These are phyloP conservation scores for Panicum virgatum DNA, from an alignment of 202 grass and related monocot species.

Conservation along the genomic window DNA sequence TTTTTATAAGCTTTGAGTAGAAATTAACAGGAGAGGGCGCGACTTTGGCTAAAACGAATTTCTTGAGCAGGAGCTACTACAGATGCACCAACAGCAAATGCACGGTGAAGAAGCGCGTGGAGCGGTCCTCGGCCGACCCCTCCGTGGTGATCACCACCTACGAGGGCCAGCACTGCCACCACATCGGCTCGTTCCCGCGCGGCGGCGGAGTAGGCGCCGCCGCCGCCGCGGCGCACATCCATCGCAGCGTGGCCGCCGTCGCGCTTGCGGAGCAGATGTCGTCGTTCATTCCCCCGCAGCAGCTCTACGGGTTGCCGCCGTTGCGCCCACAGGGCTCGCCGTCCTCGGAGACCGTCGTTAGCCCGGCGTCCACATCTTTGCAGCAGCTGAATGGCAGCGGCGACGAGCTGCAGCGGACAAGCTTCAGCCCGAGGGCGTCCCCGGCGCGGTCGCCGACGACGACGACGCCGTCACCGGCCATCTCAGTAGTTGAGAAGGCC, in stretches of 20 bases:
- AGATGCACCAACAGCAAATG: conserved; percentile 88
- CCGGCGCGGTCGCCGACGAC: neutral
- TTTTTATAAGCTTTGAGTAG: neutral
- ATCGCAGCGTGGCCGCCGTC: conserved; percentile 42
- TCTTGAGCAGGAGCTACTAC: conserved; percentile 81
- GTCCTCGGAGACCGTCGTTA: conserved; percentile 13
- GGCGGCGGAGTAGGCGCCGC: neutral
- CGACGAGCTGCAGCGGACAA: neutral
- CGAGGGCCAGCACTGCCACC: conserved; percentile 92
- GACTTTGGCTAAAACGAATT: neutral
- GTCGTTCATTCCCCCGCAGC: conserved; percentile 41
- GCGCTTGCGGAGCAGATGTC: conserved; percentile 57
- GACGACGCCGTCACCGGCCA: conserved; percentile 5
- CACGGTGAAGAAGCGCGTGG: conserved; percentile 90
- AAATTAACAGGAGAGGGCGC: neutral
- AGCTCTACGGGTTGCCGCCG: conserved; percentile 32
- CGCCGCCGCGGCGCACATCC: conserved; percentile 32
- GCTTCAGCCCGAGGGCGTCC: neutral
- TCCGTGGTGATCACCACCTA: conserved; percentile 91
- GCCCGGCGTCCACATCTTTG: conserved; percentile 1
- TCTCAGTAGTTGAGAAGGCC: conserved; percentile 37
- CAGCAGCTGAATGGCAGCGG: conserved; percentile 14
- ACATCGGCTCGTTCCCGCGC: conserved; percentile 58
- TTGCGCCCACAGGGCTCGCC: conserved; percentile 33
- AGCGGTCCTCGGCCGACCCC: conserved; percentile 70